A percentile compares a stretch with the other conserved stretches of the same genome.
These are phyloP conservation scores for Rhodotorula sp. DNA, from an alignment of 1,284 basidiomycete species.

Conservation along the genomic window DNA sequence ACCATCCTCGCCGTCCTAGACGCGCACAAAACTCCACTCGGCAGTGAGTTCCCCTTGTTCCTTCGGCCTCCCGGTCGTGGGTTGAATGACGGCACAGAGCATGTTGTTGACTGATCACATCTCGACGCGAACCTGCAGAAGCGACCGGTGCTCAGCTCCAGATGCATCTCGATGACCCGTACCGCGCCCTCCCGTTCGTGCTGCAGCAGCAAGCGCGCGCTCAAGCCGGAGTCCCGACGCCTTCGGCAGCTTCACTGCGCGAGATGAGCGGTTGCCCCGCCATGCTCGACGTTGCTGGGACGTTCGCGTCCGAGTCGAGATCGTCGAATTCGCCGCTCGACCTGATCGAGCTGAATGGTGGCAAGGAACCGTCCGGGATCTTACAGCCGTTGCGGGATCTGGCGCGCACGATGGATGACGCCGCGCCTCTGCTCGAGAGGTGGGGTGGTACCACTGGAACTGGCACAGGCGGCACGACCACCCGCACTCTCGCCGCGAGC, in stretches of 20 bases:
- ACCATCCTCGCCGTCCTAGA: slow-evolving; percentile 38
- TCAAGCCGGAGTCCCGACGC: not conserved
- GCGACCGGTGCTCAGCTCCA: slow-evolving; percentile 8
- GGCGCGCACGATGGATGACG: not conserved
- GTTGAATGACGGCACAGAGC: too few species aligned
- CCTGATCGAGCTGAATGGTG: not conserved
- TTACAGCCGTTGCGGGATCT: not conserved
- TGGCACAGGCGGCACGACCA: not conserved
- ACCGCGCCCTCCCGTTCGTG: not conserved
- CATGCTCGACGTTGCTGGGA: not conserved
- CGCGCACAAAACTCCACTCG: slow-evolving; percentile 31
- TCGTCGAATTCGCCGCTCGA: not conserved
- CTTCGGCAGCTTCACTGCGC: not conserved
- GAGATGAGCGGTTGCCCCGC: not conserved
- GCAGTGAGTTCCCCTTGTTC: slow-evolving; percentile 10
- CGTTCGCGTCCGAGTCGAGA: not conserved
- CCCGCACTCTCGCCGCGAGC: not conserved
- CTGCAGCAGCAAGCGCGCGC: not conserved
- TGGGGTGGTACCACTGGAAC: not conserved
- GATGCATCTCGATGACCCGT: not conserved
- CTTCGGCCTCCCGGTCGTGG: accelerated
- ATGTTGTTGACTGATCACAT: too few species aligned
- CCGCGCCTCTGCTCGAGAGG: too few species aligned
- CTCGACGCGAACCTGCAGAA: not conserved
- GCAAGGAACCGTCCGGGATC: not conserved